Percentiles rank a stretch among this genome's conserved stretches.
Evolutionary conservation across 371 early-diverging fungal genomes (phyloP).

Genomic region (Conidiobolus coronatus): DNA sequence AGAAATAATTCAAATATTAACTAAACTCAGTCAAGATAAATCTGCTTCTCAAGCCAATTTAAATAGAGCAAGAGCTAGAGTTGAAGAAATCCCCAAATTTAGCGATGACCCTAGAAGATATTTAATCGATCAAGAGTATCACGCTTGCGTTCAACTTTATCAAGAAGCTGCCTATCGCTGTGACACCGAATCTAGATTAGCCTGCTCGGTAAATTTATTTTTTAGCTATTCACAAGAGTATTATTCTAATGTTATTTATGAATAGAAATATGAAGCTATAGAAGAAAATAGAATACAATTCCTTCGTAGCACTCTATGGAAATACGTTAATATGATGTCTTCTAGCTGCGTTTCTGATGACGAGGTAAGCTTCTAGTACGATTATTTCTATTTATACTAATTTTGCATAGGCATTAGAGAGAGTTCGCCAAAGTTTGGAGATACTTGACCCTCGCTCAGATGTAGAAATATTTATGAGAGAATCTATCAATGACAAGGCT

Average conservation of each 20-base stretch:
- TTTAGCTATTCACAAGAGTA: no score
- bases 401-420: neutral
- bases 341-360: slow-evolving; percentile 3
- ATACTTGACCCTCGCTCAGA: neutral
- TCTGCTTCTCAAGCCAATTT: no score
- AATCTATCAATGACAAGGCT: neutral
- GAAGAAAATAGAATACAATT: slow-evolving; percentile 2
- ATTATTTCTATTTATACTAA: neutral
- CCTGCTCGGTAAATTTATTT: no score
- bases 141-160: neutral
- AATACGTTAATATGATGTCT: slow-evolving; percentile 1
- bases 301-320: slow-evolving; percentile 1
- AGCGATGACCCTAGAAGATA: neutral
- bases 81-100: neutral
- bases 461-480: neutral
- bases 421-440: slow-evolving; percentile 1
- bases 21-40: neutral
- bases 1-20: neutral
- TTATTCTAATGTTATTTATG: neutral
- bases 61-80: no score
- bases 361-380: neutral
- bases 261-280: neutral
- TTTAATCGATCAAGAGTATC: neutral
- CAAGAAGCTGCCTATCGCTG: neutral
- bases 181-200: neutral